Evolutionary conservation across 169 alveolate genomes (phyloP), one percentile per base, ranked within the genome.

Genomic region (Eimeria sp.): DNA sequence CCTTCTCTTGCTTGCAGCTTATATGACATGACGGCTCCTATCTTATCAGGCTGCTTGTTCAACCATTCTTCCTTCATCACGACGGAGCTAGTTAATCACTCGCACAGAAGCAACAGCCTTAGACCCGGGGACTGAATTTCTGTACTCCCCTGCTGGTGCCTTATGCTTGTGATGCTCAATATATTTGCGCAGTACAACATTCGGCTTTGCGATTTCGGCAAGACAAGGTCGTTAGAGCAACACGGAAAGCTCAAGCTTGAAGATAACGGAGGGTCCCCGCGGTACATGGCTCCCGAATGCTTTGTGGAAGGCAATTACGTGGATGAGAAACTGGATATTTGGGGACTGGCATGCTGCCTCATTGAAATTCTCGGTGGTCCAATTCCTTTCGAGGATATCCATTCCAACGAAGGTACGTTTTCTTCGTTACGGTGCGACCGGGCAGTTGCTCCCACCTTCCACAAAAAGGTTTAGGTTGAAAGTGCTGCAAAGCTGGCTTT

Each of bases 251-350:
- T 98, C 54, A 89, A 90, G 52, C 91, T 98, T 30, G 98, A 98
- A 77, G 98, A 98, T 78, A 98, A 98, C 91, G 98, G 98, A 62
- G 98, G 98, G 25, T 97, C 98, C 16, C 98, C 98, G 43, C 97
- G 98, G 25, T 98, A 98, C 66, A 98, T 98, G 98, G 98, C 98
- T 76, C 98, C 98, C 4, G 98, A 98, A 72, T 98, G 98, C 68
- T 98, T 97, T 80, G 97, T 94, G 80, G 96, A 85, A 66, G 98
- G 98, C 58, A 96, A 72, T 43, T 58, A 96, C 77, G 97, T 98
- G 89, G 96, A 96, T 68, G 98, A 98, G 90, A 98, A 98, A 62
- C 96, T 98, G 11, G 98, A 98, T 80, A 91, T 97, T 30, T 98
- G 98, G 98, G 98, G 98, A 23, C 89, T 97, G 71, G 98, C 97